Evolutionary conservation across 306 rosid genomes (phyloP).

Genomic region (Delonix regia): DNA sequence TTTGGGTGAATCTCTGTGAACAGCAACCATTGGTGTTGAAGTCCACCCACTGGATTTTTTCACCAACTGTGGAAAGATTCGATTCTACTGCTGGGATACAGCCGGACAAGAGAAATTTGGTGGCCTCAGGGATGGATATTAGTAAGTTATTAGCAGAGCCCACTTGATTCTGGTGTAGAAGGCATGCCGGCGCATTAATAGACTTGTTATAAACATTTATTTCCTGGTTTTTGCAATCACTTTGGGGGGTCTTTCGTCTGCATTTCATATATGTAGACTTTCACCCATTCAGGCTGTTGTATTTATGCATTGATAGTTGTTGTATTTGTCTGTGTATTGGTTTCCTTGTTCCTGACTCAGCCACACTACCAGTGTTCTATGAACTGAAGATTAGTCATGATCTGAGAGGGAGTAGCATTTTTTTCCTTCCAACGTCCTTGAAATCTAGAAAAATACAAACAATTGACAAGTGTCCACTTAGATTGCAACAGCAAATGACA

Average conservation of each 20-base stretch:
- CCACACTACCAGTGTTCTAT: background rate
- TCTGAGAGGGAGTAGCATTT: background rate
- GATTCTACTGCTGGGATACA: slow-evolving; percentile 65
- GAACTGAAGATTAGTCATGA: background rate
- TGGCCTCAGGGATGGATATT: slow-evolving; percentile 58
- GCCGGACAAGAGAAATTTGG: slow-evolving; percentile 61
- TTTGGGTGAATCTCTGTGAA: background rate
- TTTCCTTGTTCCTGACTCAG: background rate
- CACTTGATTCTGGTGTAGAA: background rate
- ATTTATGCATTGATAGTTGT: background rate
- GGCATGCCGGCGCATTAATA: background rate
- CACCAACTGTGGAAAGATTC: slow-evolving; percentile 59
- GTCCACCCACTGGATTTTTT: slow-evolving; percentile 62
- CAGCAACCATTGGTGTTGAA: slow-evolving; percentile 66
- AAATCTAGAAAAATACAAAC: background rate
- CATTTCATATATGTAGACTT: background rate
- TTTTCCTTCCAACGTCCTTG: background rate
- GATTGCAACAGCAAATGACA: background rate
- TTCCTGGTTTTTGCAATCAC: background rate
- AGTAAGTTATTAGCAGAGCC: slow-evolving; percentile 31
- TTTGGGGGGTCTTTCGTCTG: background rate
- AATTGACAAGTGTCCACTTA: background rate
- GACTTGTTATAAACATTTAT: background rate
- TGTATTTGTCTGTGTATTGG: background rate
- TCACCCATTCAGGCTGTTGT: background rate